Conservation (phyloP, 225 moss, liverwort and hornwort genomes). For the Sphagnum tenellum region DNA sequence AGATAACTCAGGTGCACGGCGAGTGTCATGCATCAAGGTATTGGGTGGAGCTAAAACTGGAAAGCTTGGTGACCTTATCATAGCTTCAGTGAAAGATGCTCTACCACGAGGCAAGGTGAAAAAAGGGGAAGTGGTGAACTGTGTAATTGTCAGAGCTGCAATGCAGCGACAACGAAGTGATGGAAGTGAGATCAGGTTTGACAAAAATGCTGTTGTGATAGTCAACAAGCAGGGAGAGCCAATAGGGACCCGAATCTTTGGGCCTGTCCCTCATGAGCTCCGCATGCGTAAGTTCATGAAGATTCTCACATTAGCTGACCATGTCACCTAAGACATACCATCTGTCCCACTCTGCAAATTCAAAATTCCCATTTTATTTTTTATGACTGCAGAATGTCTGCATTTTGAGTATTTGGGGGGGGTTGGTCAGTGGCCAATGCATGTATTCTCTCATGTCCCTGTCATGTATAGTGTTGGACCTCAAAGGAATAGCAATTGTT, state of each 20-base stretch:
- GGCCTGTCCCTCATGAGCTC: slow-evolving; percentile 85
- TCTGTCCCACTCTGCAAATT: no score
- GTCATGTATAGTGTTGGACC: no score
- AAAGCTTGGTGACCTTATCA: slow-evolving; percentile 74
- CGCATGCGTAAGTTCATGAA: slow-evolving; percentile 74
- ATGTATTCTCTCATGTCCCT: no score
- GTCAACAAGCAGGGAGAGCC: slow-evolving; percentile 94
- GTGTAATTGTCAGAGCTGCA: slow-evolving; percentile 81
- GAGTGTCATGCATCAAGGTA: slow-evolving; percentile 81
- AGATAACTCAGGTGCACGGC: slow-evolving; percentile 79
- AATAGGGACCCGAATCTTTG: slow-evolving; percentile 82
- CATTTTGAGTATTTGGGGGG: no score
- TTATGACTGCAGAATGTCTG: no score
- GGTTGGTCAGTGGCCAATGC: no score
- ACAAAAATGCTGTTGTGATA: slow-evolving; percentile 78
- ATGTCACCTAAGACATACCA: slow-evolving; percentile 24
- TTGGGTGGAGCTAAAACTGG: slow-evolving; percentile 84
- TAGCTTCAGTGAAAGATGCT: slow-evolving; percentile 95
- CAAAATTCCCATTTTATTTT: no score
- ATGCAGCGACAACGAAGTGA: slow-evolving; percentile 75
- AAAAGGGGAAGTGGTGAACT: slow-evolving; percentile 92
- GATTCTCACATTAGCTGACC: slow-evolving; percentile 79
- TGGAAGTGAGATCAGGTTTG: slow-evolving; percentile 86
- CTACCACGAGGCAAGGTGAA: slow-evolving; percentile 88
- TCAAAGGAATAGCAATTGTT: no score